A percentile compares a stretch with the other conserved stretches of the same genome.
Conservation (phyloP, 23 red algal genomes). For the Gracilaria vermiculophylla region DNA sequence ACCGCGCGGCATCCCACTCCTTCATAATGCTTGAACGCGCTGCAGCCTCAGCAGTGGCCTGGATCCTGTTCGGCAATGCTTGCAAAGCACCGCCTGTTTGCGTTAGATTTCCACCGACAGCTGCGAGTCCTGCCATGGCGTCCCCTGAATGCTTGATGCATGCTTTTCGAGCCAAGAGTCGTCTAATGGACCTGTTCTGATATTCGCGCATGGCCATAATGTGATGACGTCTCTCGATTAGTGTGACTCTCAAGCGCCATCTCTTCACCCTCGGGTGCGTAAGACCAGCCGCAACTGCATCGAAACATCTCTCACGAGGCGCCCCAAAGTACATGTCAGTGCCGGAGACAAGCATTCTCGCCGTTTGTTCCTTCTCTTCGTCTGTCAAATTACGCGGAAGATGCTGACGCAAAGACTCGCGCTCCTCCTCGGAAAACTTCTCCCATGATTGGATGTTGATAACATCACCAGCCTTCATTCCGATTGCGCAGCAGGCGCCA, state of each 20-base stretch:
- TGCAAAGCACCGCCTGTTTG: conserved; percentile 55
- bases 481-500: conserved; percentile 69
- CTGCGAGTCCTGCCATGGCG: conserved; percentile 42
- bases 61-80: conserved; percentile 38
- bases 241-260: conserved; percentile 64
- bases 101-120: conserved; percentile 55
- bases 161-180: conserved; percentile 61
- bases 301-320: conserved; percentile 61
- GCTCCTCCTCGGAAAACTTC: conserved; percentile 67
- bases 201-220: conserved; percentile 66
- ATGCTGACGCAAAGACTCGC: conserved; percentile 49
- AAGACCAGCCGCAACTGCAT: conserved; percentile 67
- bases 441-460: conserved; percentile 65
- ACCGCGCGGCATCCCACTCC: conserved; percentile 76
- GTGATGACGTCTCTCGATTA: conserved; percentile 67
- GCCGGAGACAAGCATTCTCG: conserved; percentile 35
- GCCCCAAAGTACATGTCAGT: conserved; percentile 56
- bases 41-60: conserved; percentile 63
- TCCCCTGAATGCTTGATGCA: conserved; percentile 38
- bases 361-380: conserved; percentile 50
- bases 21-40: conserved; percentile 33
- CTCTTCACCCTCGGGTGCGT: conserved; percentile 78
- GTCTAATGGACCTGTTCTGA: conserved; percentile 63
- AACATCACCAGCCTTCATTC: conserved; percentile 62
- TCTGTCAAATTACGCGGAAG: conserved; percentile 46